phyloP scores from a whole-genome alignment of 345 rosid genomes.

The Eucalyptus pumila region DNA sequence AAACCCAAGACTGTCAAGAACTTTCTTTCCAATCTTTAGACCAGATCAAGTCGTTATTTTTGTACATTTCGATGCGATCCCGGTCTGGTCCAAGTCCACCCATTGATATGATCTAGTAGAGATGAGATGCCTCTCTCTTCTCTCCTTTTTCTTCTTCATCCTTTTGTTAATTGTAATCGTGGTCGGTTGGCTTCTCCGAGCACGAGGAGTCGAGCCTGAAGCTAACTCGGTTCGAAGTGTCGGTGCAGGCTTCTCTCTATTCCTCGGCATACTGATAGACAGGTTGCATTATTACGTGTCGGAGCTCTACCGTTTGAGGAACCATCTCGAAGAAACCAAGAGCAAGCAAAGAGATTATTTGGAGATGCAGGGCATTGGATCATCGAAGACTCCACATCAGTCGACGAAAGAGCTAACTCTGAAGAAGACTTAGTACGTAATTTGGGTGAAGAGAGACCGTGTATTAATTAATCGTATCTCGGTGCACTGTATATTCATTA shows the following conservation, averaged over 20 bases:
- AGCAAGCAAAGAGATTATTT: background rate
- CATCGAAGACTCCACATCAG: background rate
- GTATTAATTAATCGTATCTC: background rate
- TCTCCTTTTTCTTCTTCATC: background rate
- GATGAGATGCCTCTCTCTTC: background rate
- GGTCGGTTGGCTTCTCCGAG: background rate
- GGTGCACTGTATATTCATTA: background rate
- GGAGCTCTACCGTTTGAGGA: background rate
- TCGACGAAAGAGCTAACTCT: background rate
- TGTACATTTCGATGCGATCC: background rate
- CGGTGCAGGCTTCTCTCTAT: constrained; percentile 16
- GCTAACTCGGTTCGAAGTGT: background rate
- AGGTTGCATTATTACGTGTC: background rate
- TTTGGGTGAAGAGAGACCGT: background rate
- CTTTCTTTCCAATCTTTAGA: background rate
- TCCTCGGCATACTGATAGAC: background rate
- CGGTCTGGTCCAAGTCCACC: background rate
- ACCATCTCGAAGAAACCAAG: background rate
- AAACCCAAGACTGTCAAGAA: background rate
- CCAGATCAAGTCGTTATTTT: background rate
- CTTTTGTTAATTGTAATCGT: background rate
- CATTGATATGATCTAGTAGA: background rate
- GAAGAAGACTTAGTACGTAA: background rate
- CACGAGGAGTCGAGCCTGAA: background rate
- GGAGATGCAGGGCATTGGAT: background rate